These are phyloP conservation scores for Gossypium trilobum DNA, from an alignment of 441 rosid genomes.

Conservation along the genomic window DNA sequence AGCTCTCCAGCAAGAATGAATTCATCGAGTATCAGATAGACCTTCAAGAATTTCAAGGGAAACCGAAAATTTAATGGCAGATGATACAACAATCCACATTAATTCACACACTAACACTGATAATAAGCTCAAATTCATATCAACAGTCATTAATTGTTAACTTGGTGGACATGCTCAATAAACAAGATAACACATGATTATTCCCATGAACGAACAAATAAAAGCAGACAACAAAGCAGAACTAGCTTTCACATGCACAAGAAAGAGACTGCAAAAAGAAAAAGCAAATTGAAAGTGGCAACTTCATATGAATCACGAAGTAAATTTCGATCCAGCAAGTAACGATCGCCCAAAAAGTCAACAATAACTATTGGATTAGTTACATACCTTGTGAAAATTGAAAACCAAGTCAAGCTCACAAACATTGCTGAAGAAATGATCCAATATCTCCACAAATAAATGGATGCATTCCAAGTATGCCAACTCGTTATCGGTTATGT, in stretches of 20 bases:
- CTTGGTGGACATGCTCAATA: background rate
- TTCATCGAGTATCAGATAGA: conserved; percentile 86
- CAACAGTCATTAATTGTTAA: background rate
- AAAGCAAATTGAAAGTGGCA: background rate
- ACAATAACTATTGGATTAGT: background rate
- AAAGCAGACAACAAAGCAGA: background rate
- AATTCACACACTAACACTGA: background rate
- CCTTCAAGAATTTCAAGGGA: conserved; percentile 32
- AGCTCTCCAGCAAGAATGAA: conserved; percentile 99
- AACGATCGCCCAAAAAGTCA: background rate
- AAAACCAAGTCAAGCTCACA: conserved; percentile 96
- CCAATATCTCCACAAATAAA: conserved; percentile 89
- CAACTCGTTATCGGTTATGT: conserved; percentile 87
- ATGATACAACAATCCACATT: background rate
- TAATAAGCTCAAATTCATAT: background rate
- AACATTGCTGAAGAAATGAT: conserved; percentile 98
- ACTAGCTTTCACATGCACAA: background rate
- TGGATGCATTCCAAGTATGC: conserved; percentile 92
- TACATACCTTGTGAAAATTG: conserved; percentile 82
- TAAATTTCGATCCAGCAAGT: background rate
- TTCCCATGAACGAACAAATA: background rate
- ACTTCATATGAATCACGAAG: background rate
- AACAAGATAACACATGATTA: background rate
- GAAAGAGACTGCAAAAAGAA: background rate
- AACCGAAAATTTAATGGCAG: background rate